Percentiles rank a stretch among this genome's conserved stretches.
These are phyloP conservation scores for Aureobasidium sp. DNA, from an alignment of 2,329 filamentous ascomycete species.

Conservation along the genomic window DNA sequence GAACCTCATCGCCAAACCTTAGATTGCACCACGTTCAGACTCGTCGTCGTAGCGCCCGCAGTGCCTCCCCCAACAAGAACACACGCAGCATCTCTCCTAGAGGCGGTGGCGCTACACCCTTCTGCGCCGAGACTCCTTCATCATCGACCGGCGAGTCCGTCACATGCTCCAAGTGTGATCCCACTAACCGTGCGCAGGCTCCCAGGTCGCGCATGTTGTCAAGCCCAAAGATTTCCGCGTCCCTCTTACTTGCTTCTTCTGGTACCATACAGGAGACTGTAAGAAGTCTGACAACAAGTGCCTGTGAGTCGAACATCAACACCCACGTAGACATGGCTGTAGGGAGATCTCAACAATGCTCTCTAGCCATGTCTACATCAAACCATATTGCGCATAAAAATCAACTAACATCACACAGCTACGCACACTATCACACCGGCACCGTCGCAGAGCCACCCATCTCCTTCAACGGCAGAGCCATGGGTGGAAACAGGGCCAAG, in stretches of 20 bases:
- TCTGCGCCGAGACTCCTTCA: not conserved
- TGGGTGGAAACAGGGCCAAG: not conserved
- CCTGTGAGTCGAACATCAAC: not conserved
- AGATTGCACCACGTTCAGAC: not conserved
- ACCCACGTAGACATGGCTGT: not conserved
- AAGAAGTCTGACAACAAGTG: conserved; percentile 11
- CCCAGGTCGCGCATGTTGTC: not conserved
- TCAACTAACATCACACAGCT: not conserved
- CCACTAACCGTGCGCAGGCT: not conserved
- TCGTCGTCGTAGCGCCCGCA: not conserved
- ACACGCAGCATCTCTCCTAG: not conserved
- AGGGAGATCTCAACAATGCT: not conserved
- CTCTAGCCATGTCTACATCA: not conserved
- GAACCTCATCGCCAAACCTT: not conserved
- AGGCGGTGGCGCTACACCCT: not conserved
- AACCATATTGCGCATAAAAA: not conserved
- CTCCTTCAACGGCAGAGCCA: not conserved
- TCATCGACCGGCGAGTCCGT: not conserved
- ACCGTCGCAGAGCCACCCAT: conserved; percentile 1
- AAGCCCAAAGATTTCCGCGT: not conserved
- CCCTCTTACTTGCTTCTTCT: conserved; percentile 16
- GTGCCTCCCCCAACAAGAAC: not conserved
- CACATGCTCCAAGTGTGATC: too few species aligned
- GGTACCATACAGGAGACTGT: conserved; percentile 9
- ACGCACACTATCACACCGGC: conserved; percentile 10